Percentiles rank a stretch among this genome's conserved stretches.
phyloP scores from a whole-genome alignment of 345 rosid species.

The Populus ilicifolia region DNA sequence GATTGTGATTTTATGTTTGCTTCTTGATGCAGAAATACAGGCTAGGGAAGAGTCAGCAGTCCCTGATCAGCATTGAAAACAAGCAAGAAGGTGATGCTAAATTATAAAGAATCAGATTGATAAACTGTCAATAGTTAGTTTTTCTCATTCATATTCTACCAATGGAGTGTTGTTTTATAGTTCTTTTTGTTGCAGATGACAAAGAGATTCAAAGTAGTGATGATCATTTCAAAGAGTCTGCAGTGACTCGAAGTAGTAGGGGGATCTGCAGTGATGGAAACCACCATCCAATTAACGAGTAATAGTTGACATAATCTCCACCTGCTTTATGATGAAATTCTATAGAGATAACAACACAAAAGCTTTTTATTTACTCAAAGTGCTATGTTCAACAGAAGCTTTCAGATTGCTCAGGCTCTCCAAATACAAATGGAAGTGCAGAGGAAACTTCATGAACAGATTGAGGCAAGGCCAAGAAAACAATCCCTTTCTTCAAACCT shows the following conservation, averaged over 20 bases:
- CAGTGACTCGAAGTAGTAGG: slow-evolving; percentile 18
- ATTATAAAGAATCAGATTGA: neutral
- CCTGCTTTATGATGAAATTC: slow-evolving; percentile 9
- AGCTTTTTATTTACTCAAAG: slow-evolving; percentile 1
- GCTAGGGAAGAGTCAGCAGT: slow-evolving; percentile 72
- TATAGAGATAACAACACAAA: slow-evolving; percentile 1
- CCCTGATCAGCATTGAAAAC: slow-evolving; percentile 30
- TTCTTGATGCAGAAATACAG: slow-evolving; percentile 71
- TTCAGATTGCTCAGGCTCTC: slow-evolving; percentile 75
- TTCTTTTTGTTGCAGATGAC: slow-evolving; percentile 36
- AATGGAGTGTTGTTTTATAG: neutral
- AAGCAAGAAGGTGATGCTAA: slow-evolving; percentile 34
- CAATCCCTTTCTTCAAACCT: neutral
- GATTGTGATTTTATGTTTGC: slow-evolving; percentile 1
- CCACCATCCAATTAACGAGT: slow-evolving; percentile 51
- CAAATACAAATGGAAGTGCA: slow-evolving; percentile 93
- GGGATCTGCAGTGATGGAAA: slow-evolving; percentile 34
- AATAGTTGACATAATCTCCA: slow-evolving; percentile 26
- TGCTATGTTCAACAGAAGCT: slow-evolving; percentile 45
- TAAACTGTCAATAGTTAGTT: neutral
- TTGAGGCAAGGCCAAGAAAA: slow-evolving; percentile 53
- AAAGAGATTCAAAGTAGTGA: slow-evolving; percentile 41
- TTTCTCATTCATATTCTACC: neutral
- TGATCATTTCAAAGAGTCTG: slow-evolving; percentile 19
- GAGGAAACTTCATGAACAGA: slow-evolving; percentile 85